Evolutionary conservation across 345 rosid genomes (phyloP), one percentile per base, ranked within the genome.

Genomic region (Eucalyptus regnans): DNA sequence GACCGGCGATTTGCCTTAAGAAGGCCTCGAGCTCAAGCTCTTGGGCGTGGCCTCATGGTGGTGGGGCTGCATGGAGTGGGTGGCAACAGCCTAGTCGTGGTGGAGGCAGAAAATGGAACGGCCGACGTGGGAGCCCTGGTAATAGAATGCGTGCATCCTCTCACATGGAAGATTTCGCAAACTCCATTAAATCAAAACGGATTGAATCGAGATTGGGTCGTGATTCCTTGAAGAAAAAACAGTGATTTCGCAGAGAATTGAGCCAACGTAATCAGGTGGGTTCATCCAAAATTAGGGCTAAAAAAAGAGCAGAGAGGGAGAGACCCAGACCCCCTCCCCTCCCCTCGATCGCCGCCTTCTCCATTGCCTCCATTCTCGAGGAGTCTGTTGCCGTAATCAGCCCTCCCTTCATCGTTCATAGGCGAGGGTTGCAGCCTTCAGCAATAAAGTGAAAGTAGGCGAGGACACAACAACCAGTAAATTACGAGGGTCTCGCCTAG

Each of bases 91-190:
- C 87, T 93, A 92, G 89, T 93, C 92, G 81, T 93, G 95, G 83
- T 92, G 89, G 86, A 92, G 89, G 90, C 91, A 88, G 25, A 94
- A 86, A 86, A 94, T 88, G 20, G 94, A 91, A 89, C 93, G 92
- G 41, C 94, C 1, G 41, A 93, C 33, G 46, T 87, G 64, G 29
- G 93, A 91, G 27, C 95, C 95, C 43, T 93, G 94, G 62, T 87
- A 93, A 62, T 93, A 95, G 48, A 95, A 92, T 0, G 94, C 94
- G 87, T 93, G 96, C 96, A 91, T 95, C 88, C 87, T 94, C 62
- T 64, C 37, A 29, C 37, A 29, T 29, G 5, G 37, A 64, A 64
- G 71, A 64, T 64, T 64, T 64, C 1, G 5, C 71, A 64, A n/a
- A n/a, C 37, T 14, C 5, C 71, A 29, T 64, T n/a, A n/a, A n/a